Base-by-base conservation (phyloP, 1,139 yeast genomes). In the Spathaspora sp. region DNA sequence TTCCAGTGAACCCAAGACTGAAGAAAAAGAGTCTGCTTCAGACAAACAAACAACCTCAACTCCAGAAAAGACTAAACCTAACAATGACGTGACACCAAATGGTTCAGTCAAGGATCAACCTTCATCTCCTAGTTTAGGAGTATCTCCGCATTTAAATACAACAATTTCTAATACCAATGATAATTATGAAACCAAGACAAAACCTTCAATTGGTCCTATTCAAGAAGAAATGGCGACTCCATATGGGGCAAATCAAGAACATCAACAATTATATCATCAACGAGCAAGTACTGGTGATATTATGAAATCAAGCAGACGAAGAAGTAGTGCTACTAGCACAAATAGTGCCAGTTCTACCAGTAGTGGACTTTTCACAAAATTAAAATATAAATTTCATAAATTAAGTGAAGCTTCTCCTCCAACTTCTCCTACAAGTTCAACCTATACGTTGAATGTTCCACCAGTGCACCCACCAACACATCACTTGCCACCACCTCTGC, bases 301-400 rank as follows among this genome's bases (percentile, higher is more conserved):
- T 31, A 31, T 31, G 36, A 31, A 31, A 13, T 31, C 36, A 31
- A 15, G 11, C 15, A 47, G 58, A 41, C 51, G 65, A 43, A 51
- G 54, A 41, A 56, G 61, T 42, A 58, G 65, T 42, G 51, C 55
- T 39, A 53, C 53, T 25, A 37, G 34, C 27, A 41, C 51, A 4
- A 20, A 20, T 20, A 33, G 44, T 20, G 20, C 10, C 4, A 18
- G 13, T 17, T 43, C 51, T 7, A 37, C 45, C 10, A 46, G 62
- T 13, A 64, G 67, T 1, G 73, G 76, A 1, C 62, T 73, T 36
- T 69, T 73, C 47, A 65, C 72, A 39, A 72, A 70, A 47, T 51
- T 72, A 37, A 72, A 71, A 50, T 71, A 63, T 9, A 70, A 65
- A 50, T 62, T 73, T 33, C 63, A 56, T 42, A 62, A 58, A 38